Conservation (phyloP, 306 rosid genomes). For the Gynostemma pentaphyllum region DNA sequence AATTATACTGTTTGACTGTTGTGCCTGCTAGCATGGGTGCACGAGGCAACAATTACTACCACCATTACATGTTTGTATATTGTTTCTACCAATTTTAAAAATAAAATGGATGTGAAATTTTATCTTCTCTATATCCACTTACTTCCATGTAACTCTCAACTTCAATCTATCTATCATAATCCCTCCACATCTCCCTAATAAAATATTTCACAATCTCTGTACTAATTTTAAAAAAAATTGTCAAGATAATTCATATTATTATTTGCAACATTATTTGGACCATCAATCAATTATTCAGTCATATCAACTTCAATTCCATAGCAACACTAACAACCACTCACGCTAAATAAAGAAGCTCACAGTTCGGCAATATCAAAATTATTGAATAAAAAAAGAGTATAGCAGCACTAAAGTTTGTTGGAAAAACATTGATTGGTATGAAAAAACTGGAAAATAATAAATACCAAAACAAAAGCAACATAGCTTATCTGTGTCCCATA, state of each 20-base stretch:
- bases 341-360: neutral
- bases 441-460: too few relatives aligned
- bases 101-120: neutral
- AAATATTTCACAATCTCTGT: neutral
- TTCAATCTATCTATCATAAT: neutral
- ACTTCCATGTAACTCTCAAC: neutral
- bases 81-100: neutral
- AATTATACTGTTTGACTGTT: too few relatives aligned
- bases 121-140: neutral
- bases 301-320: neutral
- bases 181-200: neutral
- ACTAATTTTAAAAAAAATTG: neutral
- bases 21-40: too few relatives aligned
- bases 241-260: neutral
- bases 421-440: too few relatives aligned
- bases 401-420: neutral
- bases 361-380: neutral
- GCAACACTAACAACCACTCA: neutral
- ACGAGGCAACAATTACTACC: too few relatives aligned
- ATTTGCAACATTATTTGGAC: neutral
- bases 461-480: too few relatives aligned
- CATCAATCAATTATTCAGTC: neutral
- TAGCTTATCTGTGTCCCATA: too few relatives aligned
- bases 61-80: neutral
- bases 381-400: neutral